These are phyloP conservation scores for Talaromyces islandicus DNA, from an alignment of 2,329 filamentous ascomycete genomes.

Conservation along the genomic window DNA sequence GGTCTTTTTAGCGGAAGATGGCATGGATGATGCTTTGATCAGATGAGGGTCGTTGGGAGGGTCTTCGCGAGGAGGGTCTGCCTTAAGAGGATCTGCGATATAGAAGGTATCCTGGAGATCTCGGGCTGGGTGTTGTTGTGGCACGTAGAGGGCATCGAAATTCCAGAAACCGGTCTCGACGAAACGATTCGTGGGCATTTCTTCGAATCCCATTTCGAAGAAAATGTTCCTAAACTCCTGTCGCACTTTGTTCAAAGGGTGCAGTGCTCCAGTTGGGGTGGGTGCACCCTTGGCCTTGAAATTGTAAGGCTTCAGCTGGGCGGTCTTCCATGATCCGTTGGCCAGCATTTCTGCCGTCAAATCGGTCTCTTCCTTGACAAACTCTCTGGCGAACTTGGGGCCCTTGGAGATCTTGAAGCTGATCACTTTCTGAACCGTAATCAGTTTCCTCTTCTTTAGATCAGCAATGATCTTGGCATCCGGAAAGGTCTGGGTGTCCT, in stretches of 20 bases:
- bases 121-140: constrained; percentile 94
- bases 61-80: constrained; percentile 60
- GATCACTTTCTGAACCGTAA: constrained; percentile 77
- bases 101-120: constrained; percentile 99
- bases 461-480: constrained; percentile 75
- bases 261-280: constrained; percentile 44
- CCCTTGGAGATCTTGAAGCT: constrained; percentile 81
- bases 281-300: constrained; percentile 62
- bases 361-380: constrained; percentile 90
- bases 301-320: constrained; percentile 79
- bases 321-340: constrained; percentile 83
- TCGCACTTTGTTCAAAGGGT: constrained; percentile 81
- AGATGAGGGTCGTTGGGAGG: constrained; percentile 37
- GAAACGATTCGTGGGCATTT: constrained; percentile 92
- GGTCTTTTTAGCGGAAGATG: constrained; percentile 42
- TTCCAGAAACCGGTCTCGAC: constrained; percentile 99
- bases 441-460: constrained; percentile 85
- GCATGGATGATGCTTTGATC: constrained; percentile 36
- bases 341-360: constrained; percentile 89
- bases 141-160: constrained; percentile 93
- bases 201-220: constrained; percentile 97
- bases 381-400: constrained; percentile 78
- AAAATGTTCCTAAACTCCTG: constrained; percentile 96
- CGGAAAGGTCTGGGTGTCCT: constrained; percentile 60
- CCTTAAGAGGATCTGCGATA: constrained; percentile 78